Percentiles rank a stretch among this genome's conserved stretches.
These are phyloP conservation scores for Piromyces finnis DNA, from an alignment of 192 early-diverging fungal genomes.

Conservation along the genomic window DNA sequence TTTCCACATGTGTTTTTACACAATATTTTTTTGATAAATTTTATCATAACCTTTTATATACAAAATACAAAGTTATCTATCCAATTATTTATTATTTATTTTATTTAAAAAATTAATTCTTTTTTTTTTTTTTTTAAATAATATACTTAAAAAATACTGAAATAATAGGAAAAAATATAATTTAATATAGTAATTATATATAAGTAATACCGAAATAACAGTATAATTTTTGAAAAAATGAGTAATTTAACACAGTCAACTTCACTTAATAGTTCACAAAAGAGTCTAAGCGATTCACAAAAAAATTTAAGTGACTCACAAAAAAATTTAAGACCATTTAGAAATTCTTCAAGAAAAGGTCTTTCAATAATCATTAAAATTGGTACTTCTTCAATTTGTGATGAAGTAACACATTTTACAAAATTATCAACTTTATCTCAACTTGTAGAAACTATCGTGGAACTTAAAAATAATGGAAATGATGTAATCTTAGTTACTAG, in stretches of 20 bases:
- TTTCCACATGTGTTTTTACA: no score
- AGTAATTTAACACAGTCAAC: neutral
- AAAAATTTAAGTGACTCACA: neutral
- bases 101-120: no score
- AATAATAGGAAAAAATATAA: neutral
- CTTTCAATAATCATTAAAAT: constrained; percentile 75
- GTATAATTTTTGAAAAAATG: no score
- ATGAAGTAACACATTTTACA: constrained; percentile 75
- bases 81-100: no score
- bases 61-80: no score
- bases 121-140: no score
- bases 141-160: no score
- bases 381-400: constrained; percentile 91
- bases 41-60: no score
- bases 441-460: constrained; percentile 84
- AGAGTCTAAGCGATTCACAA: no score
- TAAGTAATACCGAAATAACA: no score
- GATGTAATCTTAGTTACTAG: constrained; percentile 77
- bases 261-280: neutral
- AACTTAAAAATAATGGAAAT: constrained; percentile 61
- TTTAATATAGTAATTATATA: no score
- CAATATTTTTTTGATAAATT: no score
- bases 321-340: neutral
- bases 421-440: constrained; percentile 71
- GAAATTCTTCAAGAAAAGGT: neutral